phyloP scores from a whole-genome alignment of 2,329 filamentous ascomycete genomes.

The Monosporascus sp. region DNA sequence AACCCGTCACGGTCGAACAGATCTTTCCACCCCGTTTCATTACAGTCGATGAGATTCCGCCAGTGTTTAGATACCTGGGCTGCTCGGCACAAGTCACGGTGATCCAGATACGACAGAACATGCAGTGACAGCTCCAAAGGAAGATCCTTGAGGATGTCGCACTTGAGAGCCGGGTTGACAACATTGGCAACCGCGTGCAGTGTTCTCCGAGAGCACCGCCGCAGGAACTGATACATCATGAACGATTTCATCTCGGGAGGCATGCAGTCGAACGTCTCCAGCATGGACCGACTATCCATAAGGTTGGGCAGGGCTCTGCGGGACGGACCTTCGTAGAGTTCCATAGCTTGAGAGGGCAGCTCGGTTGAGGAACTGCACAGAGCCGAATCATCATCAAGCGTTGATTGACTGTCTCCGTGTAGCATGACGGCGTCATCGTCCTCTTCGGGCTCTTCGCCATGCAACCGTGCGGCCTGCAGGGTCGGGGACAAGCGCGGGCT shows the following conservation, averaged over 20 bases:
- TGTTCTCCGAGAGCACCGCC: constrained; percentile 81
- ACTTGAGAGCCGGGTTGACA: constrained; percentile 91
- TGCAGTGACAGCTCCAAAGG: constrained; percentile 85
- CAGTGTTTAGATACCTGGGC: constrained; percentile 93
- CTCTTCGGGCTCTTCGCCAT: constrained; percentile 37
- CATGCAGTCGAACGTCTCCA: constrained; percentile 88
- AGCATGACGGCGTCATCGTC: constrained; percentile 32
- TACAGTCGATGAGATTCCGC: constrained; percentile 84
- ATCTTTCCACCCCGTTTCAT: constrained; percentile 95
- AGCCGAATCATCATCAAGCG: constrained; percentile 29
- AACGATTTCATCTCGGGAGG: constrained; percentile 89
- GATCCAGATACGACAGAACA: constrained; percentile 80
- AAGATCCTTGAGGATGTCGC: constrained; percentile 81
- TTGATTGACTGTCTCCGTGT: constrained; percentile 38
- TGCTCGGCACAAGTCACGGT: constrained; percentile 79
- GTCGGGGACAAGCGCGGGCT: constrained; percentile 94
- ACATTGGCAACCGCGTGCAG: constrained; percentile 84
- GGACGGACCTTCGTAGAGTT: constrained; percentile 21
- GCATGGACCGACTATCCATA: constrained; percentile 77
- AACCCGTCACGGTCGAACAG: constrained; percentile 83
- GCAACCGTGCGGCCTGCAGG: constrained; percentile 63
- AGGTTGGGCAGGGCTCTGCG: constrained; percentile 38
- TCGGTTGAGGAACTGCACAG: constrained; percentile 18
- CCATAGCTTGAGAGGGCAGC: constrained; percentile 17
- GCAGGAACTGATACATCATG: constrained; percentile 93